phyloP scores from a whole-genome alignment of 352 stramenopile species.

The Globisporangium middletonii region DNA sequence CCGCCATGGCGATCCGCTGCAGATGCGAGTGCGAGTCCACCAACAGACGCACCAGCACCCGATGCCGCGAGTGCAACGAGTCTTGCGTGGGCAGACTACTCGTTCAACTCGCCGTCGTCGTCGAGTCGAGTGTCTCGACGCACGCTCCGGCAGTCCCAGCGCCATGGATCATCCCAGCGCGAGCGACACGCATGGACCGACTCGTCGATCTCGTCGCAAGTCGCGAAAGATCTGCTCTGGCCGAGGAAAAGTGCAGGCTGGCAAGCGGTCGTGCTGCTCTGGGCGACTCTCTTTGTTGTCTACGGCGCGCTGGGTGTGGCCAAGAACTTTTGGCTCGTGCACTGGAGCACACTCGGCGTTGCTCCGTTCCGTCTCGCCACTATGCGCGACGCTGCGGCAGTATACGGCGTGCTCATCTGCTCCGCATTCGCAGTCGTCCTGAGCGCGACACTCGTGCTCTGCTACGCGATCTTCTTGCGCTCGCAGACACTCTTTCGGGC shows the following conservation, averaged over 20 bases:
- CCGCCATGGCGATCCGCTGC: slow-evolving; percentile 21
- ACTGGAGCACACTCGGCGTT: slow-evolving; percentile 28
- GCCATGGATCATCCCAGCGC: too few species aligned
- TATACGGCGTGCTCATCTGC: slow-evolving; percentile 26
- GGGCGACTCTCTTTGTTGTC: slow-evolving; percentile 13
- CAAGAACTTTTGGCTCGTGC: slow-evolving; percentile 30
- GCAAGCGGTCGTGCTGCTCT: slow-evolving; percentile 10
- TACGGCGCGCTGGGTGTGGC: slow-evolving; percentile 23
- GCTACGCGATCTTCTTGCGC: slow-evolving; percentile 18
- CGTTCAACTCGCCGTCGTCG: too few species aligned
- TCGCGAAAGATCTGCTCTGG: slow-evolving; percentile 22
- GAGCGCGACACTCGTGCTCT: slow-evolving; percentile 25
- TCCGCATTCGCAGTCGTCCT: slow-evolving; percentile 19
- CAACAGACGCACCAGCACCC: too few species aligned
- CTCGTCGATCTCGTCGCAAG: not conserved
- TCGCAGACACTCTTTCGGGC: slow-evolving; percentile 26
- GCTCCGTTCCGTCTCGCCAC: slow-evolving; percentile 5
- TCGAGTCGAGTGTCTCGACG: too few species aligned
- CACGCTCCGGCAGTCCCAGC: too few species aligned
- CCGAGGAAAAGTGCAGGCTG: not conserved
- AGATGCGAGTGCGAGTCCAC: not conserved
- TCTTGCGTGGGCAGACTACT: too few species aligned
- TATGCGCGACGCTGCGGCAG: slow-evolving; percentile 22
- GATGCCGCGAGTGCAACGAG: too few species aligned
- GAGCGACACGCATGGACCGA: too few species aligned